phyloP scores from a whole-genome alignment of 768 basidiomycete species.

The Phaeotremella fagi region DNA sequence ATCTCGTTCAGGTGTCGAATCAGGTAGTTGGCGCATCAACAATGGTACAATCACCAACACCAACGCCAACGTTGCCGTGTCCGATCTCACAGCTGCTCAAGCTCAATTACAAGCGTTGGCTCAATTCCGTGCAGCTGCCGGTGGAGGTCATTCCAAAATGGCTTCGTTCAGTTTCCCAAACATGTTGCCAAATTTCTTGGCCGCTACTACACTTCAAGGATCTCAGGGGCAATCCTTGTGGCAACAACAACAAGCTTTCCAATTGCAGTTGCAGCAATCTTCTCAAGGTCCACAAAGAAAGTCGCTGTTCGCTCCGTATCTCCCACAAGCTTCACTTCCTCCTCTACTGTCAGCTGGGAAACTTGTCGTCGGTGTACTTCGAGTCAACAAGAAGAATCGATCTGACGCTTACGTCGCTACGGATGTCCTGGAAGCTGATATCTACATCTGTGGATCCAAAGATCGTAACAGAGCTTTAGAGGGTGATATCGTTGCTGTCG shows the following conservation, averaged over 20 bases:
- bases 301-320: conserved; percentile 95
- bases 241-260: conserved; percentile 93
- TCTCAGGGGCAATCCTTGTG: conserved; percentile 68
- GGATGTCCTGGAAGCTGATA: conserved; percentile 95
- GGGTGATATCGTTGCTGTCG: conserved; percentile 94
- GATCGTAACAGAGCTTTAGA: conserved; percentile 97
- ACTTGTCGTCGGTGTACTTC: conserved; percentile 90
- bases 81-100: conserved; percentile 93
- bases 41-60: conserved; percentile 4
- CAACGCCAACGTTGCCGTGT: conserved; percentile 28
- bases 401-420: conserved; percentile 98
- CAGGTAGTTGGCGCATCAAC: conserved; percentile 79
- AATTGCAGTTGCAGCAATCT: conserved; percentile 83
- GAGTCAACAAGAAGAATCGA: conserved; percentile 96
- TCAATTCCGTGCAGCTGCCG: conserved; percentile 86
- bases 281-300: conserved; percentile 85
- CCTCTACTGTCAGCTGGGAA: conserved; percentile 95
- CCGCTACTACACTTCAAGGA: conserved; percentile 82
- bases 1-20: conserved; percentile 42
- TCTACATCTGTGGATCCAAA: conserved; percentile 97
- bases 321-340: conserved; percentile 94
- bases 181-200: conserved; percentile 96
- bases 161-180: conserved; percentile 96
- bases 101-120: conserved; percentile 93
- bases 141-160: conserved; percentile 89